phyloP scores from a whole-genome alignment of 192 early-diverging fungal species.

The Chytriomyces hyalinus region DNA sequence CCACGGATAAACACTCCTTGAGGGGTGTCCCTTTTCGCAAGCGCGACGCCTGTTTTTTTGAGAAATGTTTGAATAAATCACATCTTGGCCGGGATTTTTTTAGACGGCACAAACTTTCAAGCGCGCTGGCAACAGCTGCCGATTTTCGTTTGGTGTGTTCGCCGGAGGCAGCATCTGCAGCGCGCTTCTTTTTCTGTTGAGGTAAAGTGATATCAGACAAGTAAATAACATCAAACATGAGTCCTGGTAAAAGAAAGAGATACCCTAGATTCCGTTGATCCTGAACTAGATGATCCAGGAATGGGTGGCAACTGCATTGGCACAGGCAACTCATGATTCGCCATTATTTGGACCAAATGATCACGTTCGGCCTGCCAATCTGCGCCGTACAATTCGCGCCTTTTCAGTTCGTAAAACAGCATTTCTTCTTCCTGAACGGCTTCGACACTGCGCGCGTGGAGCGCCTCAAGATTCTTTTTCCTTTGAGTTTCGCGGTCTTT shows the following conservation, averaged over 20 bases:
- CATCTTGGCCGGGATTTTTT: neutral
- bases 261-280: slow-evolving; percentile 9
- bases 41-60: slow-evolving; percentile 15
- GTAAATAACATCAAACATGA: neutral
- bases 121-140: neutral
- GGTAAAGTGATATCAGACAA: neutral
- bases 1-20: slow-evolving; percentile 71
- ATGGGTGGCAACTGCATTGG: slow-evolving; percentile 22
- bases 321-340: slow-evolving; percentile 41
- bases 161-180: neutral
- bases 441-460: slow-evolving; percentile 77
- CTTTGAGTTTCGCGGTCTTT: slow-evolving; percentile 77
- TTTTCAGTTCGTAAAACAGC: slow-evolving; percentile 76
- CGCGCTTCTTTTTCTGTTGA: slow-evolving; percentile 16
- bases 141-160: slow-evolving; percentile 20
- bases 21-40: slow-evolving; percentile 58
- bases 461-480: slow-evolving; percentile 75
- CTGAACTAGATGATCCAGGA: slow-evolving; percentile 7
- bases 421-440: slow-evolving; percentile 79
- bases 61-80: neutral
- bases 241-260: neutral
- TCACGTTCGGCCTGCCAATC: slow-evolving; percentile 81
- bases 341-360: slow-evolving; percentile 67
- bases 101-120: too few species aligned
- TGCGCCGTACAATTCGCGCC: slow-evolving; percentile 82